These are phyloP conservation scores for Colletotrichum simmondsii DNA, from an alignment of 2,329 filamentous ascomycete species.

Conservation along the genomic window DNA sequence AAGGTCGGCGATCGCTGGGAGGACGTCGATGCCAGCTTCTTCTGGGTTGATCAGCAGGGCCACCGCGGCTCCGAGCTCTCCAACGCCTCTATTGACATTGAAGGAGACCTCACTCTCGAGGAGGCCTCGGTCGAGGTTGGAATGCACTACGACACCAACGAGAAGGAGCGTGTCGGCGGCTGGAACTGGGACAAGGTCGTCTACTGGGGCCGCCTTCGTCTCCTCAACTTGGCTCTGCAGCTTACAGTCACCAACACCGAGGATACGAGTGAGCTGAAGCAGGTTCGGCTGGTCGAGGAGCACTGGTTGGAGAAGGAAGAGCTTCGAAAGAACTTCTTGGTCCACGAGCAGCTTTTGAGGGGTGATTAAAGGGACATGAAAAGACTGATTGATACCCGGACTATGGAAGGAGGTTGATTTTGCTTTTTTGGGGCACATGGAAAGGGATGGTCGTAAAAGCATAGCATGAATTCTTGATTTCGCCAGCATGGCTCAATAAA, in stretches of 20 bases:
- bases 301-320: background rate
- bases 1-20: background rate
- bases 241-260: background rate
- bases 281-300: slow-evolving; percentile 10
- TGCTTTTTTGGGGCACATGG: background rate
- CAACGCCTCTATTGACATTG: background rate
- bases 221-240: background rate
- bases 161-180: slow-evolving; percentile 17
- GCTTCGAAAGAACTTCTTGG: background rate
- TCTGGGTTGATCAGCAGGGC: slow-evolving; percentile 24
- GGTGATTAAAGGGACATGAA: background rate
- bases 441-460: background rate
- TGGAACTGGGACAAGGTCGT: slow-evolving; percentile 19
- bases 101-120: background rate
- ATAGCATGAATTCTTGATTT: background rate
- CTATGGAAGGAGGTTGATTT: background rate
- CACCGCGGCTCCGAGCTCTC: slow-evolving; percentile 8
- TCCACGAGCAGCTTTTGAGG: background rate
- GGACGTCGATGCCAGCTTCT: slow-evolving; percentile 2
- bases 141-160: slow-evolving; percentile 12
- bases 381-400: background rate
- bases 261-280: slow-evolving; percentile 10
- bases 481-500: background rate
- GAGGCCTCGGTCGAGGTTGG: slow-evolving; percentile 7
- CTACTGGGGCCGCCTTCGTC: slow-evolving; percentile 24